These are phyloP conservation scores for Aspergillus clavatus DNA, from an alignment of 2,329 filamentous ascomycete genomes.

Conservation along the genomic window DNA sequence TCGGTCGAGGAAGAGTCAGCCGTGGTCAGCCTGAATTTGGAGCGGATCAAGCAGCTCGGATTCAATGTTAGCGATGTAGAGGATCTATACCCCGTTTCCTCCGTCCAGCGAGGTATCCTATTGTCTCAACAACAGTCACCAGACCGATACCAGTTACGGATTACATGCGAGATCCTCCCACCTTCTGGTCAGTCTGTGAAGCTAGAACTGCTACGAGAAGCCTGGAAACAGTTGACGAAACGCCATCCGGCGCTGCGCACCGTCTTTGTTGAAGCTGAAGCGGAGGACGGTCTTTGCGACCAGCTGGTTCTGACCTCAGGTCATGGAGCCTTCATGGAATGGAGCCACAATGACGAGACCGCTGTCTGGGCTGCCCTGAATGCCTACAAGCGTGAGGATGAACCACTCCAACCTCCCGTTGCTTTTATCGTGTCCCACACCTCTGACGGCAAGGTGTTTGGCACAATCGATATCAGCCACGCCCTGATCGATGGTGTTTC, in stretches of 20 bases:
- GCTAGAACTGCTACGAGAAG: neutral
- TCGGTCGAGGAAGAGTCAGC: neutral
- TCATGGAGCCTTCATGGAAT: neutral
- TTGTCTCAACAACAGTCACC: neutral
- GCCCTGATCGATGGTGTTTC: conserved; percentile 4
- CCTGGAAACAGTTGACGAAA: conserved; percentile 3
- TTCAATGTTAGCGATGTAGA: conserved; percentile 16
- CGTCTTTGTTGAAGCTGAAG: neutral
- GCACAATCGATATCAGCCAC: conserved; percentile 1
- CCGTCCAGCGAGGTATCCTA: conserved; percentile 32
- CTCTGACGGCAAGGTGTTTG: neutral
- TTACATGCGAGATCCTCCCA: neutral
- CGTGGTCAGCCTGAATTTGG: neutral
- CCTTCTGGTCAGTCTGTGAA: neutral
- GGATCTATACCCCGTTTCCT: conserved; percentile 35
- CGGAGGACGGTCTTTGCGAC: neutral
- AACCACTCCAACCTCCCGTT: neutral
- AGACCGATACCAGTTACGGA: neutral
- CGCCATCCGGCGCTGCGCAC: conserved; percentile 7
- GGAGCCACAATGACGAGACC: neutral
- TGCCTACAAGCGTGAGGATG: neutral
- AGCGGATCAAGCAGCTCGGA: neutral
- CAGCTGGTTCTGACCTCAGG: neutral
- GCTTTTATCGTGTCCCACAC: neutral
- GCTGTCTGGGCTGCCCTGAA: neutral